Evolutionary conservation across 2,329 filamentous ascomycete genomes (phyloP).

Genomic region (Pseudocercospora cruenta): DNA sequence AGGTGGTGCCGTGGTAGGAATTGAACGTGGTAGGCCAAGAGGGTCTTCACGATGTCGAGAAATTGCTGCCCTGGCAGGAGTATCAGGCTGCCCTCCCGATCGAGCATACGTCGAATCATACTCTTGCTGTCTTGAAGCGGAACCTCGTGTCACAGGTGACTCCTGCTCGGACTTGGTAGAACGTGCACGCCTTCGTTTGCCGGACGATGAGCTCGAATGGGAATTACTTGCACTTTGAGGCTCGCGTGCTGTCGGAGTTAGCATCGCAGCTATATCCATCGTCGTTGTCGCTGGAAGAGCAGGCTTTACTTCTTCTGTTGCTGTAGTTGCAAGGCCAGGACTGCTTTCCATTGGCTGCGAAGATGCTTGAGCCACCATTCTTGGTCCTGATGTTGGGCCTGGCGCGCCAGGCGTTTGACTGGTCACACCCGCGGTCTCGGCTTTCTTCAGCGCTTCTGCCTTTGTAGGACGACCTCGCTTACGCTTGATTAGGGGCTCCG

Average conservation of each 20-base stretch:
- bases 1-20: constrained; percentile 8
- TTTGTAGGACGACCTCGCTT: constrained; percentile 55
- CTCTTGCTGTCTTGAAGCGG: constrained; percentile 10
- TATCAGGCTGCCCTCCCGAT: constrained; percentile 27
- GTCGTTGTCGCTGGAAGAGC: constrained; percentile 26
- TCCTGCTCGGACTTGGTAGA: constrained; percentile 30
- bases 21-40: constrained; percentile 12
- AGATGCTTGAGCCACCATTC: constrained; percentile 19
- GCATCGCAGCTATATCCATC: constrained; percentile 41
- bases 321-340: background rate
- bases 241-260: constrained; percentile 35
- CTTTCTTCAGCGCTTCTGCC: constrained; percentile 50
- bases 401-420: constrained; percentile 40
- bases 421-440: constrained; percentile 39
- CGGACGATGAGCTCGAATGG: constrained; percentile 36
- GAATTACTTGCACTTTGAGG: constrained; percentile 35
- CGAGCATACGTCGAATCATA: constrained; percentile 37
- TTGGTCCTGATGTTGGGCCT: constrained; percentile 41
- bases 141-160: constrained; percentile 16
- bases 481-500: constrained; percentile 43
- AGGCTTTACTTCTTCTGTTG: constrained; percentile 26
- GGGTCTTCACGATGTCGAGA: constrained; percentile 34
- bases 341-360: constrained; percentile 11
- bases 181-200: constrained; percentile 36
- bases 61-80: constrained; percentile 33